phyloP scores from a whole-genome alignment of 2,329 filamentous ascomycete species.

The Cladosporium sp. region DNA sequence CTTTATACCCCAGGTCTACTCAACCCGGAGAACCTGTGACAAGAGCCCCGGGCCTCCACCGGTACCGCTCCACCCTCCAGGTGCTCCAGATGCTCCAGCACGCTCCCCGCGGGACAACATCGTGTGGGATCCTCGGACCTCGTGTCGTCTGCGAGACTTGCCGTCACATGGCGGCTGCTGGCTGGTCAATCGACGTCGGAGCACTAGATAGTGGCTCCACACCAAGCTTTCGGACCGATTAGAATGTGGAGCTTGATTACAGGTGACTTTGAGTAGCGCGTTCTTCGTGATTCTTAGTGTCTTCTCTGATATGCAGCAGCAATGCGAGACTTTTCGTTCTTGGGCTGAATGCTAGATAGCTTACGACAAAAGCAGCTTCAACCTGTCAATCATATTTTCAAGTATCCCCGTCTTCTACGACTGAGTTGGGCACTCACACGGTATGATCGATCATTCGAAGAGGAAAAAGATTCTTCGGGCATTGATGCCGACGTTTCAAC shows the following conservation, averaged over 20 bases:
- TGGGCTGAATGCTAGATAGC: background rate
- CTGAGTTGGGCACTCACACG: too few relatives aligned
- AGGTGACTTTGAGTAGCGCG: slow-evolving; percentile 3
- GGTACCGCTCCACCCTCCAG: slow-evolving; percentile 8
- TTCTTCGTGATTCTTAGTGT: slow-evolving; percentile 12
- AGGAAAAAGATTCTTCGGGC: background rate
- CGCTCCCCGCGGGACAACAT: slow-evolving; percentile 11
- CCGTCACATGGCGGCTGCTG: slow-evolving; percentile 6
- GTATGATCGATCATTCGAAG: too few relatives aligned
- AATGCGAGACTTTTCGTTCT: background rate
- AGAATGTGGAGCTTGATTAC: slow-evolving; percentile 11
- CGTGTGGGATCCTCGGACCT: slow-evolving; percentile 8
- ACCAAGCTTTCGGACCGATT: slow-evolving; percentile 14
- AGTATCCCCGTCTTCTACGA: too few relatives aligned
- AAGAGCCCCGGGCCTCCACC: slow-evolving; percentile 10
- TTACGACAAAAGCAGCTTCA: background rate
- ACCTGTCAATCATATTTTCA: background rate
- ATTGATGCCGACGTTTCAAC: slow-evolving; percentile 11
- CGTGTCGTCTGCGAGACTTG: slow-evolving; percentile 4
- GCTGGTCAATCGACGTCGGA: background rate
- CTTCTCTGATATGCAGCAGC: slow-evolving; percentile 7
- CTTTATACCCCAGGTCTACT: slow-evolving; percentile 5
- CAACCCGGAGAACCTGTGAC: slow-evolving; percentile 6
- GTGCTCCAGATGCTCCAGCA: slow-evolving; percentile 11
- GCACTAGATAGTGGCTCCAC: slow-evolving; percentile 3